phyloP scores from a whole-genome alignment of 345 rosid genomes.

The Moricandia arvensis region DNA sequence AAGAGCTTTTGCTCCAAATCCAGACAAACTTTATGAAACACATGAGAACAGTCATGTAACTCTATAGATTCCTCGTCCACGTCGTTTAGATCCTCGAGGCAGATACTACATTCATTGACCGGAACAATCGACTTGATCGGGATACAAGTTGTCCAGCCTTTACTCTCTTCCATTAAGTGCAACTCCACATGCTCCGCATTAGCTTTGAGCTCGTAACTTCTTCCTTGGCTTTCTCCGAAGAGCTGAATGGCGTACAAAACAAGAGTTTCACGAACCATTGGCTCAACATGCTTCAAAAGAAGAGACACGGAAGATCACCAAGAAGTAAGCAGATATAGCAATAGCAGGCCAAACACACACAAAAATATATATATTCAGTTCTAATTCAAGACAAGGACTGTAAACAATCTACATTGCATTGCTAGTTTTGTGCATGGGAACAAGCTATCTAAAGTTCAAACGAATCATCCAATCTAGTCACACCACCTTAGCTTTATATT shows the following conservation, averaged over 20 bases:
- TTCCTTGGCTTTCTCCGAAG: neutral
- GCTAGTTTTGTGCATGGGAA: too few species aligned
- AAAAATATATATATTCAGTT: too few species aligned
- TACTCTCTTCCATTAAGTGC: neutral
- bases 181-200: neutral
- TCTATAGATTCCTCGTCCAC: neutral
- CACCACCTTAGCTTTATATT: too few species aligned
- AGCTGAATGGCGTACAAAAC: neutral
- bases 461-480: too few species aligned
- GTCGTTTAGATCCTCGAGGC: neutral
- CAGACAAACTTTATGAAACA: neutral
- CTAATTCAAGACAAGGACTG: too few species aligned
- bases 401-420: too few species aligned
- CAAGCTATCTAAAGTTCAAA: too few species aligned
- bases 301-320: neutral
- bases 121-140: neutral
- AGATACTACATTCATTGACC: neutral
- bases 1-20: neutral
- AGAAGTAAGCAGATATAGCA: too few species aligned
- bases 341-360: too few species aligned
- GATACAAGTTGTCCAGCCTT: neutral
- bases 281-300: neutral
- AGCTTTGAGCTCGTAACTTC: neutral
- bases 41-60: neutral
- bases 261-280: neutral